Evolutionary conservation across 169 alveolate species (phyloP), one percentile per base, ranked within the genome.

Genomic region (Eimeria falciformis): DNA sequence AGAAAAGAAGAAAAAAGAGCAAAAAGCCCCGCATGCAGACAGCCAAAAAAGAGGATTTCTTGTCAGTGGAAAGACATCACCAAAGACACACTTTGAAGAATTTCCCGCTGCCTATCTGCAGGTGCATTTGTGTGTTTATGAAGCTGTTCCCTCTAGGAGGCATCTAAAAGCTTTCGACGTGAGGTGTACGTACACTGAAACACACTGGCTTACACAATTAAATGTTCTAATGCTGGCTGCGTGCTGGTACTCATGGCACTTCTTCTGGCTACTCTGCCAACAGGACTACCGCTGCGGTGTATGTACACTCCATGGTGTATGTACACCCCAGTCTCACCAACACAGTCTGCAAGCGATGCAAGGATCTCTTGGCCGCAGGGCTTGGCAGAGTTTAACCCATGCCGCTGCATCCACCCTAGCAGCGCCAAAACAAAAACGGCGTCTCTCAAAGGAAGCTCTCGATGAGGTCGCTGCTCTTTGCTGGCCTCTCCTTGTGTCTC

Each of bases 391-490:
- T 43, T 23, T 12, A 47, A 33, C 6, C 79, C 53, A 5, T 47
- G 1, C 23, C 47, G 79, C 79, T 27, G 53, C 43, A 68, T 43
- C 79, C 79, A 68, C 3, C 79, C 79, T 47, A 68, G 47, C 79
- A 68, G 79, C 79, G 53, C 40, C 79, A 68, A 27, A n/a, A 68
- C 79, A 33, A 68, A 2, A 7, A 47, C 79, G 12, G 79, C 79
- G 29, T 7, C 79, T 23, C 47, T 6, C 43, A 68, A 21, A 2
- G 79, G 79, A 68, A 68, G 29, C 47, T 23, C 43, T 29, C 37
- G 14, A 62, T n/a, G n/a, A 50, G n/a, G 62, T 50, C 62, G n/a
- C 62, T 50, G n/a, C 62, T 14, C 62, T 14, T 50, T 14, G n/a
- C 62, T 14, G 7, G n/a, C 62, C 7, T 50, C 62, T 62, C 62